Percentiles rank a stretch among this genome's conserved stretches.
These are phyloP conservation scores for Puccinia horiana DNA, from an alignment of 1,284 basidiomycete genomes.

Conservation along the genomic window DNA sequence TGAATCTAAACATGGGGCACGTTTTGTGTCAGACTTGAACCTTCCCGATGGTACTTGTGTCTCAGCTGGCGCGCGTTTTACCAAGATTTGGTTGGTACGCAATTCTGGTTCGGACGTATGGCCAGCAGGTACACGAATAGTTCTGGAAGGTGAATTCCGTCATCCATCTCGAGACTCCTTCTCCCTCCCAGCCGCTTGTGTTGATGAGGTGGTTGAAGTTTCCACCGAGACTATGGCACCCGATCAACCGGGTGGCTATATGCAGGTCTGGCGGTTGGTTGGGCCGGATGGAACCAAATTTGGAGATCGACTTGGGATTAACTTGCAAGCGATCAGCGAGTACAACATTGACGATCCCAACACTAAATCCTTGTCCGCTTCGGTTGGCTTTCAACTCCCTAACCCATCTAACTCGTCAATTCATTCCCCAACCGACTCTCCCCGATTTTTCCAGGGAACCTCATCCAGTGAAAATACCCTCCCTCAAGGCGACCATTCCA, in stretches of 20 bases:
- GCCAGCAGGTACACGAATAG: constrained; percentile 69
- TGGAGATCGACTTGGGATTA: constrained; percentile 72
- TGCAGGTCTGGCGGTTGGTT: constrained; percentile 72
- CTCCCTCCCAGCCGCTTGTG: constrained; percentile 64
- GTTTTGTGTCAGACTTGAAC: constrained; percentile 69
- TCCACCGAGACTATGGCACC: constrained; percentile 79
- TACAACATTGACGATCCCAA: constrained; percentile 31
- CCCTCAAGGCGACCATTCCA: not conserved
- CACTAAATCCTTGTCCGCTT: constrained; percentile 28
- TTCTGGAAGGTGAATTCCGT: constrained; percentile 69
- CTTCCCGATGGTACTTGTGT: constrained; percentile 74
- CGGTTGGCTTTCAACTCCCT: constrained; percentile 37
- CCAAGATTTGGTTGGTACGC: constrained; percentile 74
- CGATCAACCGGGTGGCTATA: constrained; percentile 70
- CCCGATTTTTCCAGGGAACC: not conserved
- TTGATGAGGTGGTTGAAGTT: constrained; percentile 67
- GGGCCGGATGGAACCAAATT: constrained; percentile 67
- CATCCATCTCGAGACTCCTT: constrained; percentile 60
- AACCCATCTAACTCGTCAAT: not conserved
- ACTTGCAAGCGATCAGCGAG: constrained; percentile 25
- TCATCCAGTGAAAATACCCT: not conserved
- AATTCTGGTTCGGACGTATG: constrained; percentile 69
- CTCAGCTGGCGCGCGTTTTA: constrained; percentile 77
- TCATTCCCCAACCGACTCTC: not conserved
- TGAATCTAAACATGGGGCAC: constrained; percentile 59